These are phyloP conservation scores for Arthrobotrys megalospora DNA, from an alignment of 2,329 filamentous ascomycete genomes.

Conservation along the genomic window DNA sequence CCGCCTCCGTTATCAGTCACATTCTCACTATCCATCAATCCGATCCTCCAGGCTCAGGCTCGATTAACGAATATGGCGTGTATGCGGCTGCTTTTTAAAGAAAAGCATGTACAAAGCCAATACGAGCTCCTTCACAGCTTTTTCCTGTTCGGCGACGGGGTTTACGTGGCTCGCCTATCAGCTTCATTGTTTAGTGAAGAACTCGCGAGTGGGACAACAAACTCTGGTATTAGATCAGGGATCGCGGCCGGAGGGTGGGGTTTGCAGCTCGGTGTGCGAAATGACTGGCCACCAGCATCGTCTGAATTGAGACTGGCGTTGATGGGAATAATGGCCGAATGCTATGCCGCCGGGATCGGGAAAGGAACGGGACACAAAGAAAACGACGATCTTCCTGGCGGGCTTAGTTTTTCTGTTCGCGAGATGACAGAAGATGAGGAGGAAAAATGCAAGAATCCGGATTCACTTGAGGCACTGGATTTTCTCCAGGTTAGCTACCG, in stretches of 20 bases:
- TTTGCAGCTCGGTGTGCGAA: slow-evolving; percentile 82
- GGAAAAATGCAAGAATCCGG: slow-evolving; percentile 83
- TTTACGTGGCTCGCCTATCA: slow-evolving; percentile 84
- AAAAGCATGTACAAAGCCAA: slow-evolving; percentile 80
- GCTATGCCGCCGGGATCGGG: slow-evolving; percentile 70
- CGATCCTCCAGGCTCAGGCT: slow-evolving; percentile 78
- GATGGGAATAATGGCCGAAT: slow-evolving; percentile 86
- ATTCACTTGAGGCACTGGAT: slow-evolving; percentile 89
- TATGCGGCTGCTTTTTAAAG: slow-evolving; percentile 81
- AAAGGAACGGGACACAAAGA: slow-evolving; percentile 59
- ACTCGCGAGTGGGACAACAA: slow-evolving; percentile 79
- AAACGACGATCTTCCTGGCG: slow-evolving; percentile 74
- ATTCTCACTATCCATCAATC: slow-evolving; percentile 81
- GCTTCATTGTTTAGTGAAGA: slow-evolving; percentile 88
- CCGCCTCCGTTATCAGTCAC: slow-evolving; percentile 64
- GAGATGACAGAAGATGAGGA: slow-evolving; percentile 84
- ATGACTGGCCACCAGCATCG: slow-evolving; percentile 92
- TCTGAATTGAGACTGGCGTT: slow-evolving; percentile 91
- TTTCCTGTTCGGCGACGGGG: slow-evolving; percentile 85
- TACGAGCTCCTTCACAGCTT: slow-evolving; percentile 83
- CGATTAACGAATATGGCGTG: slow-evolving; percentile 83
- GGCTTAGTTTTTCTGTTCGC: slow-evolving; percentile 86
- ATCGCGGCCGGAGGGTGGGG: slow-evolving; percentile 73
- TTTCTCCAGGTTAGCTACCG: slow-evolving; percentile 91
- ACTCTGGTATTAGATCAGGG: slow-evolving; percentile 73